Conservation (phyloP, 371 early-diverging fungal species). For the Funneliformis caledonium region DNA sequence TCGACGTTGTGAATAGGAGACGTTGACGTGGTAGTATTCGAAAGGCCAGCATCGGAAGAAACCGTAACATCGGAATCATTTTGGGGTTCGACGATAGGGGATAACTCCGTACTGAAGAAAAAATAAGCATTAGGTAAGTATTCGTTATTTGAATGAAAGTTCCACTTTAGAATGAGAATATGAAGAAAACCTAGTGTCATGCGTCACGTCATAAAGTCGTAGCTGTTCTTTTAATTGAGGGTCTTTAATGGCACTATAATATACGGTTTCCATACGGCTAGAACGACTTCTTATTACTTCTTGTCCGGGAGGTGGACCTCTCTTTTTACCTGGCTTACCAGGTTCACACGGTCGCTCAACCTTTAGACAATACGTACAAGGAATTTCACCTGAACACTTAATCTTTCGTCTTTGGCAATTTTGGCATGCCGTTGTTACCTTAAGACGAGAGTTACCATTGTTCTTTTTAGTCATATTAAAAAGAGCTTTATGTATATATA, state of each 20-base stretch:
- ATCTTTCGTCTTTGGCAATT: constrained; percentile 23
- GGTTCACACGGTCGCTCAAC: background rate
- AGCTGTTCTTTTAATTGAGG: background rate
- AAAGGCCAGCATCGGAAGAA: background rate
- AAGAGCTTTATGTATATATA: background rate
- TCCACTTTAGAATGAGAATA: no score
- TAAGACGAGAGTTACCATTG: background rate
- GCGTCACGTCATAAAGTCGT: background rate
- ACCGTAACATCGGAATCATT: background rate
- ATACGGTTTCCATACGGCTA: constrained; percentile 1
- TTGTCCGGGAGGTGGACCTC: constrained; percentile 30
- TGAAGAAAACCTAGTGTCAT: no score
- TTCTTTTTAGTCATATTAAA: constrained; percentile 8
- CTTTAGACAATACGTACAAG: constrained; percentile 16
- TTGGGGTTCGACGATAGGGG: background rate
- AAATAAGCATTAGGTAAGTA: background rate
- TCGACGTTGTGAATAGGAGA: no score
- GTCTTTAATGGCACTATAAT: background rate
- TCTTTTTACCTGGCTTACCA: constrained; percentile 30
- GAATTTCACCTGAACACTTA: constrained; percentile 15
- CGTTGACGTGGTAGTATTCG: background rate
- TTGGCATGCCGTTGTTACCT: constrained; percentile 35
- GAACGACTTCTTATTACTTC: constrained; percentile 6
- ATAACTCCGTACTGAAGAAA: background rate
- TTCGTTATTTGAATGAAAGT: background rate